A percentile compares a stretch with the other conserved stretches of the same genome.
phyloP scores from a whole-genome alignment of 2,329 filamentous ascomycete genomes.

The Alternaria postmessia region DNA sequence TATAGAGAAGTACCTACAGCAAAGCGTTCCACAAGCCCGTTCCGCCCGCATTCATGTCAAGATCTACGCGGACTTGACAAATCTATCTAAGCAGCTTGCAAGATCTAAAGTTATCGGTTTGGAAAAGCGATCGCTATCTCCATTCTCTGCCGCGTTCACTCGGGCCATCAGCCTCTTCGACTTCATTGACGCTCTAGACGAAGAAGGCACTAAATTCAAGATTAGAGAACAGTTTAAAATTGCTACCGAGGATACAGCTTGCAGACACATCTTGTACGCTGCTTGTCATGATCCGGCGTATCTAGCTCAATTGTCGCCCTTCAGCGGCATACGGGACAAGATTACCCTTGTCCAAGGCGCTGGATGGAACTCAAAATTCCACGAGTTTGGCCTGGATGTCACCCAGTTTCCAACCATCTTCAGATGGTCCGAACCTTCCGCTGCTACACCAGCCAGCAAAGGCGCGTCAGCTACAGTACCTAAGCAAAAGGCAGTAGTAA shows the following conservation, averaged over 20 bases:
- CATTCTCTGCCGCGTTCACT: slow-evolving; percentile 66
- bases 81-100: slow-evolving; percentile 60
- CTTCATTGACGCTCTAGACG: slow-evolving; percentile 68
- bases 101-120: slow-evolving; percentile 60
- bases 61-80: slow-evolving; percentile 65
- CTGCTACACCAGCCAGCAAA: slow-evolving; percentile 10
- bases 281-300: slow-evolving; percentile 69
- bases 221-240: slow-evolving; percentile 60
- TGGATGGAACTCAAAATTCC: slow-evolving; percentile 62
- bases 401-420: slow-evolving; percentile 64
- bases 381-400: slow-evolving; percentile 59
- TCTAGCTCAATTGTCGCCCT: slow-evolving; percentile 63
- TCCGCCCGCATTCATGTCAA: slow-evolving; percentile 64
- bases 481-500: slow-evolving; percentile 13
- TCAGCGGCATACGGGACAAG: slow-evolving; percentile 58
- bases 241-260: slow-evolving; percentile 66
- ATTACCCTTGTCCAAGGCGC: slow-evolving; percentile 65
- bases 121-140: slow-evolving; percentile 64
- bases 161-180: slow-evolving; percentile 66
- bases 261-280: slow-evolving; percentile 70
- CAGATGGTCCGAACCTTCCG: slow-evolving; percentile 45
- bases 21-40: slow-evolving; percentile 45
- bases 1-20: slow-evolving; percentile 51
- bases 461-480: neutral
- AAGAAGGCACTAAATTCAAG: slow-evolving; percentile 68